These are phyloP conservation scores for Galerina marginata DNA, from an alignment of 768 basidiomycete genomes.

Conservation along the genomic window DNA sequence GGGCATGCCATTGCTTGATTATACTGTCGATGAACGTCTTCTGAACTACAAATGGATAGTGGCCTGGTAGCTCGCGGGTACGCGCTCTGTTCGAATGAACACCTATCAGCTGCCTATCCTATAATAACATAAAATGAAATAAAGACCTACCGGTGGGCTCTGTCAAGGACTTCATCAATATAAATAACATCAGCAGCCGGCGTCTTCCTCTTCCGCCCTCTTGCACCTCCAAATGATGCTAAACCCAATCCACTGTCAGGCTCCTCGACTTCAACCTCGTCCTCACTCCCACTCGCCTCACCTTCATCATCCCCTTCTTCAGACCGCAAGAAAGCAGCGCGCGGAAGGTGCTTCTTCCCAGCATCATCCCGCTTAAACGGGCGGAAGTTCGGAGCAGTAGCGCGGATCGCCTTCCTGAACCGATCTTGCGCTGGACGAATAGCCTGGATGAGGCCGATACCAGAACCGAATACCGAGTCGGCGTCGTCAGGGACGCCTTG, in stretches of 20 bases:
- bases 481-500: constrained; percentile 55
- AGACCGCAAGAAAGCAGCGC: constrained; percentile 25
- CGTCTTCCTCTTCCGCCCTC: constrained; percentile 8
- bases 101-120: background rate
- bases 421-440: constrained; percentile 53
- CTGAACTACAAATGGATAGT: constrained; percentile 69
- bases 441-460: constrained; percentile 56
- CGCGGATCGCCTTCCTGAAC: constrained; percentile 54
- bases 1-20: constrained; percentile 53
- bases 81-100: constrained; percentile 52
- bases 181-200: constrained; percentile 38
- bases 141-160: constrained; percentile 49
- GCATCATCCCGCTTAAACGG: constrained; percentile 44
- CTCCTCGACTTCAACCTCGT: background rate
- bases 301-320: constrained; percentile 23
- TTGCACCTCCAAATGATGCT: background rate
- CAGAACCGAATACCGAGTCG: constrained; percentile 1
- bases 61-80: constrained; percentile 72
- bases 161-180: constrained; percentile 56
- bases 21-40: constrained; percentile 51
- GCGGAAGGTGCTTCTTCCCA: constrained; percentile 17
- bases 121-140: no score
- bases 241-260: background rate
- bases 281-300: constrained; percentile 10
- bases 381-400: constrained; percentile 61